Base-by-base conservation (phyloP, 768 basidiomycete genomes). In the Suillus lakei region DNA sequence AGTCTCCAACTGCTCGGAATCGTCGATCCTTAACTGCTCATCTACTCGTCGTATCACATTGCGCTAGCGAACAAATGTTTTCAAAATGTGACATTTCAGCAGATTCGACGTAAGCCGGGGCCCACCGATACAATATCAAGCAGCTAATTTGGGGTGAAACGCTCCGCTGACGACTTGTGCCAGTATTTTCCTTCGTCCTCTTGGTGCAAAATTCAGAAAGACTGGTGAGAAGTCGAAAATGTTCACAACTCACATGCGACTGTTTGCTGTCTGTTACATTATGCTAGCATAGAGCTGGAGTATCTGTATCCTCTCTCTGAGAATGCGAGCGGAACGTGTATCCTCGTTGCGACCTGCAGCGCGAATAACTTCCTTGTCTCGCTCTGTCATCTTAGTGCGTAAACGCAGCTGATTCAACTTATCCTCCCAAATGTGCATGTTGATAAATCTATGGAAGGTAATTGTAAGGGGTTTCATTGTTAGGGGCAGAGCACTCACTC, bases 321-420 rank as follows among this genome's bases (percentile, higher is more conserved):
- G 28, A 26, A 28, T 8, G 15, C 32, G 3, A 15, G 61, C 64
- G 0, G 62, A 23, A 8, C 53, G 62, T 5, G 32, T 43, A 4
- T 53, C 51, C 5, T 43, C 38, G 18, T 36, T 46, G 48, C 64
- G 51, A 1, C 41, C 43, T 10, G 44, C 64, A 21, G 32, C 61
- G 16, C 62, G 60, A 21, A 71, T 48, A 9, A 64, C 50, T 8
- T 16, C 55, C 30, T 66, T 68, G 23, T 70, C 70, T 30, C 34
- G 38, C 4, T 70, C 67, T 30, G 67, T 70, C 70, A 70, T 70
- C 34, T 70, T 66, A 9, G 58, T 39, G 3, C 64, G 66, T 7
- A 68, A 53, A 39, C 55, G 59, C 50, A 70, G 15, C 44, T 70
- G 34, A 12, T 70, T 70, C 53, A 70, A 2, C 58, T 66, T 70